Conservation (phyloP, 2,329 filamentous ascomycete genomes). For the Penicillium sp. region DNA sequence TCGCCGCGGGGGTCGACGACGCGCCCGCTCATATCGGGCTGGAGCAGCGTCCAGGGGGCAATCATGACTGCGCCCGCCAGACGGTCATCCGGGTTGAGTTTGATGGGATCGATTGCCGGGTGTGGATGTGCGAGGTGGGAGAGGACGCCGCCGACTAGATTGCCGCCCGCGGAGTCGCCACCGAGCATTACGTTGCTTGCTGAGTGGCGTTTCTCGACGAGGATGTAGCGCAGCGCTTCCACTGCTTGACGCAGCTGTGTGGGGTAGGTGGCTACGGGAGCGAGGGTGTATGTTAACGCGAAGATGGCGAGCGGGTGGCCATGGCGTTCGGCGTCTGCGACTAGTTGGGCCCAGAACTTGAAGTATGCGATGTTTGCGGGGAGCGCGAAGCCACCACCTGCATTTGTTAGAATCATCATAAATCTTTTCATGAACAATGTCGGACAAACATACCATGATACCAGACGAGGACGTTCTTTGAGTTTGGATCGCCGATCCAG, state of each 20-base stretch:
- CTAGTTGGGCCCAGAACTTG: conserved; percentile 53
- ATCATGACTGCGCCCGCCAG: conserved; percentile 60
- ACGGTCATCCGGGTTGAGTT: conserved; percentile 40
- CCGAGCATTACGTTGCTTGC: conserved; percentile 45
- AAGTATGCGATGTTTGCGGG: conserved; percentile 55
- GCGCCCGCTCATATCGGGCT: conserved; percentile 49
- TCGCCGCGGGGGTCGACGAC: conserved; percentile 57
- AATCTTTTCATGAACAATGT: neutral
- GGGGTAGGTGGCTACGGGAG: conserved; percentile 51
- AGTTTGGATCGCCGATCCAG: conserved; percentile 44
- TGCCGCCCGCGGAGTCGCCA: conserved; percentile 53
- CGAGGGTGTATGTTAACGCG: conserved; percentile 64
- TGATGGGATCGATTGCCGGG: conserved; percentile 52
- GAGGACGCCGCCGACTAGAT: conserved; percentile 45
- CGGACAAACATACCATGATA: conserved; percentile 37
- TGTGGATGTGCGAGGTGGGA: conserved; percentile 60
- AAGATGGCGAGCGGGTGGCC: conserved; percentile 55
- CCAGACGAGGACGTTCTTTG: conserved; percentile 46
- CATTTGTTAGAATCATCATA: neutral
- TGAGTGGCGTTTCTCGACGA: conserved; percentile 37
- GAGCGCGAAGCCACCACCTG: conserved; percentile 62
- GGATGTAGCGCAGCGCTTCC: conserved; percentile 45
- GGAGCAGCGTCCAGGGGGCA: conserved; percentile 63
- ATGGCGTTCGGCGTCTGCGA: conserved; percentile 45
- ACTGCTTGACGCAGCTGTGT: conserved; percentile 50